Conservation (phyloP, 768 basidiomycete genomes). For the Boletus bicolor region DNA sequence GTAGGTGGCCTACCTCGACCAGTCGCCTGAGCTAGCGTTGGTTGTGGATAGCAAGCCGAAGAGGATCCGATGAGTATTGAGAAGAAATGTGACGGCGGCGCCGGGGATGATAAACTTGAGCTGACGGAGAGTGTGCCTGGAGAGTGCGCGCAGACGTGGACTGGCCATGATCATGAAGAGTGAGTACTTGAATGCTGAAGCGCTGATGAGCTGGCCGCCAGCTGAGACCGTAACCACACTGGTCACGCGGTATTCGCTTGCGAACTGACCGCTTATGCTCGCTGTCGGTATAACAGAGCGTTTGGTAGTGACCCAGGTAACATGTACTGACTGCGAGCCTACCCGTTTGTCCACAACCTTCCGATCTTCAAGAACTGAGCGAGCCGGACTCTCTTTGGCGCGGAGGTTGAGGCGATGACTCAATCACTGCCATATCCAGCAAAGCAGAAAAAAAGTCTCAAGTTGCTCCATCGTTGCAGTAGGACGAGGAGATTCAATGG, state of each 20-base stretch:
- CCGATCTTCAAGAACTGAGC: not conserved
- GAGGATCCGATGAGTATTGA: conserved; percentile 54
- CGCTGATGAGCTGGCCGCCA: not conserved
- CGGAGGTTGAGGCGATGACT: not conserved
- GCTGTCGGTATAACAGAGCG: not conserved
- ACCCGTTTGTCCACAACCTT: not conserved
- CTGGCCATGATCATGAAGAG: conserved; percentile 15
- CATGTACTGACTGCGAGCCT: not conserved
- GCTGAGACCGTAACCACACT: conserved; percentile 11
- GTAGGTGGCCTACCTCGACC: conserved; percentile 46
- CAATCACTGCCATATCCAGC: conserved; percentile 15
- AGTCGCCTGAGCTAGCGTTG: conserved; percentile 38
- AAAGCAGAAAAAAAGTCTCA: not conserved
- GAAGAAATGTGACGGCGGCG: conserved; percentile 55
- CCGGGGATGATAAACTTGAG: conserved; percentile 79
- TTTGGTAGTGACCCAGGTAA: not conserved
- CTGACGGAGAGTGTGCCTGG: conserved; percentile 58
- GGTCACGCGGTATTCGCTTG: conserved; percentile 8
- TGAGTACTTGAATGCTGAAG: not conserved
- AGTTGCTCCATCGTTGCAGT: not conserved
- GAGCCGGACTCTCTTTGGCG: not conserved
- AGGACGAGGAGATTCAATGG: conserved; percentile 15
- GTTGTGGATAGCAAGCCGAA: conserved; percentile 34
- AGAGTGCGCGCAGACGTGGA: conserved; percentile 23
- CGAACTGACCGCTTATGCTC: not conserved